Evolutionary conservation across 768 basidiomycete genomes (phyloP), one percentile per base, ranked within the genome.

Genomic region (Lepiota venenata): DNA sequence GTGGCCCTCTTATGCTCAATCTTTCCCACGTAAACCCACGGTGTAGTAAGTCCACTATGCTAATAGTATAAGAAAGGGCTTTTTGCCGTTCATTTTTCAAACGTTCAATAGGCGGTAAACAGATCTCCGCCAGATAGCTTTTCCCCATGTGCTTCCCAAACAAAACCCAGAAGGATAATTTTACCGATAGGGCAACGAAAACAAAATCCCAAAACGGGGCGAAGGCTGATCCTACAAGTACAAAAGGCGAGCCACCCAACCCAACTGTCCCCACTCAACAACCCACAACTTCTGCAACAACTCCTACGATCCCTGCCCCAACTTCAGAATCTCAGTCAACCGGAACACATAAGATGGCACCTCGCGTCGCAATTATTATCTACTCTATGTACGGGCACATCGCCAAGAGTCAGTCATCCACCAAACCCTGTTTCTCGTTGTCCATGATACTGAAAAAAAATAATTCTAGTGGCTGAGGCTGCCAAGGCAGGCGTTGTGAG

Each of bases 321-420:
- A 6, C 41, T 29, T 18, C 57, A 32, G 27, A 32, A 11, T 14
- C 50, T 11, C n/a, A 25, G n/a, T 45, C 51, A 7, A 39, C 11
- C 2, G 36, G 25, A 52, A 38, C 36, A 7, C 10, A 40, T n/a
- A 50, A 32, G 2, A 79, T 78, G 76, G 63, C 78, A 47, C 85
- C 87, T 27, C 79, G 68, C 58, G 69, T 88, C 58, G 86, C 86
- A 47, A 87, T 90, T 61, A 56, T 90, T 61, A 83, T 90, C 69
- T 91, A 90, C 71, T 70, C 85, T 15, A 69, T 88, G 74, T 88
- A 85, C 66, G 86, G 85, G 60, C 89, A 91, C 67, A 80, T 91
- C 66, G 79, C 75, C 58, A 79, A 79, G 63, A 45, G 89, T 90
- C 62, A 46, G 83, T 75, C 10, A 40, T 42, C 38, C 7, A 16